These are phyloP conservation scores for Cryphonectria nitschkei DNA, from an alignment of 2,329 filamentous ascomycete genomes.

Conservation along the genomic window DNA sequence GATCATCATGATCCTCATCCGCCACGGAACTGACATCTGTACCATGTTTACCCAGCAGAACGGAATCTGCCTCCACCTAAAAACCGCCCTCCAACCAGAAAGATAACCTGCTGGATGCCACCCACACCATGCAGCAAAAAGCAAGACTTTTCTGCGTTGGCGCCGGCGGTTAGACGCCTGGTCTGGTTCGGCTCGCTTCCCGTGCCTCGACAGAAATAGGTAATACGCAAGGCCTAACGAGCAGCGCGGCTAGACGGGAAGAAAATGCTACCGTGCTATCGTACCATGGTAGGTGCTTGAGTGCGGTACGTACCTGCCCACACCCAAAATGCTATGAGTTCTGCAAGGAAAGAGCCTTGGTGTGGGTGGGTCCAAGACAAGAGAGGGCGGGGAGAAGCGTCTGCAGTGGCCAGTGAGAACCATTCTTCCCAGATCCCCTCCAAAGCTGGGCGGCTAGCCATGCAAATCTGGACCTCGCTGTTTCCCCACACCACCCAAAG, in stretches of 20 bases:
- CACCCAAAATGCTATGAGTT: background rate
- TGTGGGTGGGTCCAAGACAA: background rate
- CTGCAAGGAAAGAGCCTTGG: background rate
- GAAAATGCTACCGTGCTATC: background rate
- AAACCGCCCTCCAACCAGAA: background rate
- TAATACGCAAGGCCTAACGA: background rate
- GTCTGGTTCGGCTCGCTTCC: constrained; percentile 8
- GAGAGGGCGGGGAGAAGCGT: constrained; percentile 11
- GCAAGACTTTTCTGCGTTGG: background rate
- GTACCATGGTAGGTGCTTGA: background rate
- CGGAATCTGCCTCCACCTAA: background rate
- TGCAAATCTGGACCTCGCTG: constrained; percentile 15
- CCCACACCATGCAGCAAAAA: background rate
- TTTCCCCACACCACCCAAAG: background rate
- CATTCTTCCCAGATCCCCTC: background rate
- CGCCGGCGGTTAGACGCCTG: constrained; percentile 9
- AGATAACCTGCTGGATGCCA: background rate
- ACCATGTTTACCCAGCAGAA: constrained; percentile 2
- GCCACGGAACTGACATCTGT: background rate
- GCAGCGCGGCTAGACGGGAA: background rate
- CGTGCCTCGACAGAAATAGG: constrained; percentile 5
- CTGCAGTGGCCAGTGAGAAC: constrained; percentile 3
- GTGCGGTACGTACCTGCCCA: background rate
- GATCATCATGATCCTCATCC: background rate
- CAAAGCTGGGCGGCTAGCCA: constrained; percentile 24